Conservation (phyloP, 768 basidiomycete species). For the Suillus spraguei region DNA sequence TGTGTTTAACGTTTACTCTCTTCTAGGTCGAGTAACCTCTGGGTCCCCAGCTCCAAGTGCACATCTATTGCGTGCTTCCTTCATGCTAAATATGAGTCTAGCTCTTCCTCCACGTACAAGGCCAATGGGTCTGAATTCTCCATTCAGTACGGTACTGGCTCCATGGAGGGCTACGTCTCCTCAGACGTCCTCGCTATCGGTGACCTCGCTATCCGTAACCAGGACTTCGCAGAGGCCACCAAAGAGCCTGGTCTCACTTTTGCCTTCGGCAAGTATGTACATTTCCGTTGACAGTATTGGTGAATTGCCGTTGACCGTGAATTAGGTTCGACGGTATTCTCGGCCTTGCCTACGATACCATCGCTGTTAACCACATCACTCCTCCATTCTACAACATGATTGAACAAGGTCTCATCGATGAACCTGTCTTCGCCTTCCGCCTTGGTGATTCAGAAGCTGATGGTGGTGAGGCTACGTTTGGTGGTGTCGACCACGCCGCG, state of each 20-base stretch:
- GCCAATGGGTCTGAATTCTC: conserved; percentile 87
- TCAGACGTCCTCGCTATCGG: conserved; percentile 80
- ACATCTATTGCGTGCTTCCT: conserved; percentile 93
- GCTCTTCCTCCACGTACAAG: conserved; percentile 81
- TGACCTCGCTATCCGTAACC: conserved; percentile 70
- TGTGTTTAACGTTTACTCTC: conserved; percentile 12
- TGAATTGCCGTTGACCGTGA: neutral
- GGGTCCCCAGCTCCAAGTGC: conserved; percentile 85
- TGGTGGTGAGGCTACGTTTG: conserved; percentile 90
- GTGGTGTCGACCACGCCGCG: conserved; percentile 78
- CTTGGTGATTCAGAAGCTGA: conserved; percentile 85
- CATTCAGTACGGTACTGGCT: conserved; percentile 94
- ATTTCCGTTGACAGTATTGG: neutral
- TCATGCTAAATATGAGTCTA: conserved; percentile 88
- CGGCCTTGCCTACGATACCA: conserved; percentile 94
- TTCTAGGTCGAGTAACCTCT: conserved; percentile 85
- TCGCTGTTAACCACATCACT: conserved; percentile 88
- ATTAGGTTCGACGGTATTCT: conserved; percentile 92
- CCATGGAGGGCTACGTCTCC: conserved; percentile 96
- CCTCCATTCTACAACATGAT: conserved; percentile 97
- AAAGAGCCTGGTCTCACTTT: conserved; percentile 98
- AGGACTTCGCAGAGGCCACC: conserved; percentile 94
- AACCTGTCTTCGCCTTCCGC: conserved; percentile 93
- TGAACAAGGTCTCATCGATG: conserved; percentile 75
- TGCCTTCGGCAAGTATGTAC: conserved; percentile 87